A percentile compares a stretch with the other conserved stretches of the same genome.
These are phyloP conservation scores for Sclerotinia subarctica DNA, from an alignment of 2,329 filamentous ascomycete genomes.

Conservation along the genomic window DNA sequence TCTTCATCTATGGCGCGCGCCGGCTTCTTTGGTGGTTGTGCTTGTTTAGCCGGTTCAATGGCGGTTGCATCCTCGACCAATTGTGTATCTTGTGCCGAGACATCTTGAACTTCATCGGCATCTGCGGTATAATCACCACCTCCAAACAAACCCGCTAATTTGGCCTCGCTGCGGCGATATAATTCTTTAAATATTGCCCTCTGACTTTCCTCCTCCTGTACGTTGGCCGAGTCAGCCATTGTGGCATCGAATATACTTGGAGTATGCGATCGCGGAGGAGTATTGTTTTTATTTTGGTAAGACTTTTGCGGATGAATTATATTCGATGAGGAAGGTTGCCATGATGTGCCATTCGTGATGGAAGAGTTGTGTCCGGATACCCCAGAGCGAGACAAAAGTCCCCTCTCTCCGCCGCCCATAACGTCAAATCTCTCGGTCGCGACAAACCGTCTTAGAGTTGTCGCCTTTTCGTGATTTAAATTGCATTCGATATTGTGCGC, in stretches of 20 bases:
- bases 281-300: slow-evolving; percentile 62
- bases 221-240: slow-evolving; percentile 47
- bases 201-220: slow-evolving; percentile 66
- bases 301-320: slow-evolving; percentile 46
- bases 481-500: slow-evolving; percentile 21
- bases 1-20: slow-evolving; percentile 79
- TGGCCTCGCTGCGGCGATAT: slow-evolving; percentile 73
- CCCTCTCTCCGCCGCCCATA: slow-evolving; percentile 25
- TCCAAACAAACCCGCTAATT: slow-evolving; percentile 72
- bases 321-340: slow-evolving; percentile 57
- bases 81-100: slow-evolving; percentile 36
- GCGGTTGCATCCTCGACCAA: slow-evolving; percentile 48
- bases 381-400: slow-evolving; percentile 33
- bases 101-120: slow-evolving; percentile 32
- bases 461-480: slow-evolving; percentile 32
- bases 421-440: slow-evolving; percentile 25
- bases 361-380: slow-evolving; percentile 27
- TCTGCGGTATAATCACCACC: slow-evolving; percentile 37
- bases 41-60: slow-evolving; percentile 48
- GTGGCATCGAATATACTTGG: slow-evolving; percentile 40
- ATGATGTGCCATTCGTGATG: slow-evolving; percentile 49
- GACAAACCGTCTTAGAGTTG: slow-evolving; percentile 30
- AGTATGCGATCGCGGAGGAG: slow-evolving; percentile 37
- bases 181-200: slow-evolving; percentile 71
- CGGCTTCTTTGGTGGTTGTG: slow-evolving; percentile 61